Base-by-base conservation (phyloP, 2,329 filamentous ascomycete species). In the Macrophomina pseudophaseolina region DNA sequence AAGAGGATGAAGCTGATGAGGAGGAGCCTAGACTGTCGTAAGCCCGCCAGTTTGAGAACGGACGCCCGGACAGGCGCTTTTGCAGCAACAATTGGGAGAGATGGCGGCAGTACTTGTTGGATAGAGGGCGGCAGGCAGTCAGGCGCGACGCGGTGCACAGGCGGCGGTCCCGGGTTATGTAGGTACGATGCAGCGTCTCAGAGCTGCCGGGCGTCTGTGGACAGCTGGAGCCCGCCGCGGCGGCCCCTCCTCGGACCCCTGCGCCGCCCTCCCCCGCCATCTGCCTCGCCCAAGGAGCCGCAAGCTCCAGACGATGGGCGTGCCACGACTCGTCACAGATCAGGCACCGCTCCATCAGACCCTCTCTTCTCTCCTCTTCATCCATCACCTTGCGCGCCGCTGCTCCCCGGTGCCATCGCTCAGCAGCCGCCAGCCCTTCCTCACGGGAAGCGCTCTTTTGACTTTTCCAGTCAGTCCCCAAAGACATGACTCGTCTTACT, bases 1-100 rank as follows among this genome's bases (percentile, higher is more conserved):
- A 91, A 84, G 74, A 90, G 77, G 71, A 88, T 70, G 72, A 88
- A 74, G 72, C 83, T 77, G 71, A 87, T 78, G 73, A 87, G 70
- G 68, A 86, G 74, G 75, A 84, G 75, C 72, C 73, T 74, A 66
- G 65, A 64, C n/a, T 68, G 68, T 70, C 74, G 75, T 77, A 73
- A 74, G 74, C 69, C 69, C 74, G 76, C 76, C 76, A 78, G 69
- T 69, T 68, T 77, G 63, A 40, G 38, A 35, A 42, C 32, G 38
- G 63, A 46, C 40, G 63, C 52, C 63, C 42, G 9, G 44, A n/a
- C 51, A 40, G 51, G 52, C 63, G 62, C 7, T 46, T 65, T 56
- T 4, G 30, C n/a, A 6, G 8, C 1, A 9, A 28, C 5, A 14
- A 56, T 38, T 11, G 23, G 52, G 63, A 42, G 32, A 63, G 52